These are phyloP conservation scores for Colletotrichum sp. DNA, from an alignment of 2,329 filamentous ascomycete genomes.

Conservation along the genomic window DNA sequence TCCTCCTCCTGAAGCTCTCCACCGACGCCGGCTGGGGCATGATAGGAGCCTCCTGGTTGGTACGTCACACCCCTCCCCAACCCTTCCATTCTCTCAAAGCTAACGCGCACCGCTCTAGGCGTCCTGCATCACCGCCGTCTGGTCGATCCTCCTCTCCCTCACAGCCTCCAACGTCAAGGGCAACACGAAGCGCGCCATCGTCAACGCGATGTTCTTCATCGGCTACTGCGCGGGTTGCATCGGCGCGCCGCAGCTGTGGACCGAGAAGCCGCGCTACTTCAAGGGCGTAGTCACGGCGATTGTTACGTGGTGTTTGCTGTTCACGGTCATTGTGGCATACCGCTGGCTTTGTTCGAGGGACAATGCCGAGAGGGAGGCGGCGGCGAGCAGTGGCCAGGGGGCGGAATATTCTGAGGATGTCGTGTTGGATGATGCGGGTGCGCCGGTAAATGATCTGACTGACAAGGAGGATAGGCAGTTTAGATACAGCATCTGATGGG, in stretches of 20 bases:
- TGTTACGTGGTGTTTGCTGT: constrained; percentile 46
- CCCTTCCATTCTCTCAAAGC: rapidly evolving
- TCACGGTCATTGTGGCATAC: constrained; percentile 37
- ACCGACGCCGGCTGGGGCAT: constrained; percentile 48
- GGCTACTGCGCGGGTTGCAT: constrained; percentile 54
- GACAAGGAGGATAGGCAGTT: constrained; percentile 39
- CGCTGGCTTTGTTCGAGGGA: constrained; percentile 37
- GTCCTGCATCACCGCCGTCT: constrained; percentile 46
- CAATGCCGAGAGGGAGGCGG: constrained; percentile 33
- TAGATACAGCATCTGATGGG: constrained; percentile 31
- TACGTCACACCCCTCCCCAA: constrained; percentile 13
- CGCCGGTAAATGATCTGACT: constrained; percentile 33
- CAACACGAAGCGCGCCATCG: constrained; percentile 53
- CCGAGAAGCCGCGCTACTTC: constrained; percentile 45
- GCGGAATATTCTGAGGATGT: neutral
- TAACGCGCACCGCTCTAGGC: constrained; percentile 17
- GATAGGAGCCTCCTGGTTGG: constrained; percentile 52
- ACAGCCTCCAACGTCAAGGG: constrained; percentile 55
- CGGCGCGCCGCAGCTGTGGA: constrained; percentile 54
- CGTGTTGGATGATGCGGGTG: constrained; percentile 26
- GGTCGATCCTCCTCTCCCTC: constrained; percentile 47
- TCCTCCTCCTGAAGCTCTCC: constrained; percentile 47
- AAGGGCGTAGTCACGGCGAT: constrained; percentile 51
- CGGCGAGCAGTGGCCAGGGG: neutral
- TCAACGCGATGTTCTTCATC: constrained; percentile 55